These are phyloP conservation scores for Kockovaella imperatae DNA, from an alignment of 768 basidiomycete genomes.

Conservation along the genomic window DNA sequence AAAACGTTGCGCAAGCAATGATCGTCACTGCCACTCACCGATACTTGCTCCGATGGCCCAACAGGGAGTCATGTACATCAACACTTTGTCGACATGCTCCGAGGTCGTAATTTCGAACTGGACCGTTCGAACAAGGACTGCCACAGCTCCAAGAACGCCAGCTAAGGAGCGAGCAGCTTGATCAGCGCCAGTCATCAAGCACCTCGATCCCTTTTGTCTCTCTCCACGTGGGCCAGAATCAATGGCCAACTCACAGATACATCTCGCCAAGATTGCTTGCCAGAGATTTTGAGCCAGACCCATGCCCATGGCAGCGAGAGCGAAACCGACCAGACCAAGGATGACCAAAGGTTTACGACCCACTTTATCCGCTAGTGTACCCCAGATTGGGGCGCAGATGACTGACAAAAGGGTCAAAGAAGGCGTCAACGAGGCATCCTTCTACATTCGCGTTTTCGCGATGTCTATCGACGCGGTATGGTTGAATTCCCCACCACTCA, in stretches of 20 bases:
- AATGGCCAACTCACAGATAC: neutral
- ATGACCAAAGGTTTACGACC: constrained; percentile 3
- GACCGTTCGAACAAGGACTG: constrained; percentile 2
- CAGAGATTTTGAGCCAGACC: constrained; percentile 1
- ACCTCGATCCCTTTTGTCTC: too few species aligned
- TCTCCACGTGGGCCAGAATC: neutral
- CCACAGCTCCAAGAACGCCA: constrained; percentile 3
- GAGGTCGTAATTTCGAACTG: constrained; percentile 1
- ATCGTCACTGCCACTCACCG: constrained; percentile 1
- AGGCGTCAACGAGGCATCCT: too few species aligned
- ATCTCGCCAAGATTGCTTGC: neutral
- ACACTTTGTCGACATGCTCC: neutral
- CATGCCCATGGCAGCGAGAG: neutral
- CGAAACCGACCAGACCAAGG: constrained; percentile 1
- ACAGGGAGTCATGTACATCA: neutral
- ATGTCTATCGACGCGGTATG: too few species aligned
- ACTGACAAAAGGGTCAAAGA: too few species aligned
- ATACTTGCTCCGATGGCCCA: constrained; percentile 4
- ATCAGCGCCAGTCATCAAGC: neutral
- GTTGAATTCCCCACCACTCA: neutral
- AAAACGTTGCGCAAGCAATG: neutral
- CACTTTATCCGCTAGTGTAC: neutral
- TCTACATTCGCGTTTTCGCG: too few species aligned
- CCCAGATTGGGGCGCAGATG: constrained; percentile 2
- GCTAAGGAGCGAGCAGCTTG: neutral